Conservation (phyloP, 495 filamentous ascomycete genomes). For the Neohortaea acidophila region DNA sequence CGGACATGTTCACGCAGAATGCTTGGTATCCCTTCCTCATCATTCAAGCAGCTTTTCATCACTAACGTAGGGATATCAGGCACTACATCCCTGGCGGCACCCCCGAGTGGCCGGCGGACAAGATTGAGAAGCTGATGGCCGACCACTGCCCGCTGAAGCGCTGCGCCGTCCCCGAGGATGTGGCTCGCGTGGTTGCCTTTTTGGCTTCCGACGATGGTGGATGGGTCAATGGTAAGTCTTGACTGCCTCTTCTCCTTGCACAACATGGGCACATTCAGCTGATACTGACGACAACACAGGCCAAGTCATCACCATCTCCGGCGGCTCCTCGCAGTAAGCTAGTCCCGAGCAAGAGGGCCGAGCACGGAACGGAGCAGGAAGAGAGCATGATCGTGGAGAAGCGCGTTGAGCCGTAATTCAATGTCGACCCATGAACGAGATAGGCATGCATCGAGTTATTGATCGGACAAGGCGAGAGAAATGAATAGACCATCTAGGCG, state of each 20-base stretch:
- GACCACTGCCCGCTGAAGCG: constrained; percentile 36
- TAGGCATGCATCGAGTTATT: too few species aligned
- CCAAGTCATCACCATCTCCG: constrained; percentile 32
- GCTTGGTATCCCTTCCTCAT: constrained; percentile 8
- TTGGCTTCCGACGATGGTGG: constrained; percentile 40
- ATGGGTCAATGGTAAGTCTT: constrained; percentile 44
- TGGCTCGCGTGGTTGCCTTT: constrained; percentile 43
- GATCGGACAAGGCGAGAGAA: too few species aligned
- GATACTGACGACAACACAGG: constrained; percentile 15
- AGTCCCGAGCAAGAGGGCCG: not conserved
- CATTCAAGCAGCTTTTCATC: not conserved
- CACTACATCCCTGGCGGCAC: constrained; percentile 39
- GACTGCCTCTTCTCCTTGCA: not conserved
- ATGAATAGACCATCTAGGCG: too few species aligned
- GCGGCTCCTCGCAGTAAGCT: constrained; percentile 28
- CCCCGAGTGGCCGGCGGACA: constrained; percentile 28
- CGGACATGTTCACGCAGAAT: constrained; percentile 55
- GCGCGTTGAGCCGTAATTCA: too few species aligned
- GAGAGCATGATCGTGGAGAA: too few species aligned
- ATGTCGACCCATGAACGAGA: too few species aligned
- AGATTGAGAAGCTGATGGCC: constrained; percentile 32
- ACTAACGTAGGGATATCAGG: constrained; percentile 18
- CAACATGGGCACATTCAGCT: not conserved
- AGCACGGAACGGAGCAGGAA: too few species aligned
- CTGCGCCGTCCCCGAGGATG: constrained; percentile 41